Percentiles rank a stretch among this genome's conserved stretches.
Conservation (phyloP, 2,329 filamentous ascomycete species). For the Rhexocercosporidium sp. region DNA sequence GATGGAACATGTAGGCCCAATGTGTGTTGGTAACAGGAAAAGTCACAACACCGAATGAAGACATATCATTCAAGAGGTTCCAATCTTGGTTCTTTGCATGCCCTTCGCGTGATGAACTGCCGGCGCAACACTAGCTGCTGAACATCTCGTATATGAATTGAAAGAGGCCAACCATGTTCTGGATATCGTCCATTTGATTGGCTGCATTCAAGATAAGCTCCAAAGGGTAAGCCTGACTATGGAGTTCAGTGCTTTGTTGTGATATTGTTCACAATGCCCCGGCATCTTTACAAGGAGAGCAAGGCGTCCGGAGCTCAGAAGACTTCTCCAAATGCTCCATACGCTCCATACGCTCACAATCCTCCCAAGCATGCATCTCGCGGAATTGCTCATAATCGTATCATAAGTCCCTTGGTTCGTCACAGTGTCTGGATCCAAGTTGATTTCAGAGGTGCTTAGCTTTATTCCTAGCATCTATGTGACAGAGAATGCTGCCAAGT, state of each 20-base stretch:
- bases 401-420: neutral
- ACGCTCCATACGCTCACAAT: neutral
- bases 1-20: too few relatives aligned
- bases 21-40: neutral
- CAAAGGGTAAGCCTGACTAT: too few relatives aligned
- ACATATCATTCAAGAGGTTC: neutral
- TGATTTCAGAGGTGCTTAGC: conserved; percentile 27
- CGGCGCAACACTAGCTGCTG: too few relatives aligned
- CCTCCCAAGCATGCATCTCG: neutral
- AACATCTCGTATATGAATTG: too few relatives aligned
- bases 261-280: too few relatives aligned
- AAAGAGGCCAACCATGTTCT: too few relatives aligned
- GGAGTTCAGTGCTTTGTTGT: too few relatives aligned
- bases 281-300: too few relatives aligned
- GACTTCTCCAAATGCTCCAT: neutral
- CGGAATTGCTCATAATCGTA: neutral
- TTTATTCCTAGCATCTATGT: conserved; percentile 40
- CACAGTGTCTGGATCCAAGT: conserved; percentile 7
- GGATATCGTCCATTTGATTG: too few relatives aligned
- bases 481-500: conserved; percentile 42
- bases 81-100: too few relatives aligned
- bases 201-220: too few relatives aligned
- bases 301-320: neutral
- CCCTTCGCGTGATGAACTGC: too few relatives aligned
- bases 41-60: neutral